These are phyloP conservation scores for Neurospora sp. DNA, from an alignment of 2,329 filamentous ascomycete genomes.

Conservation along the genomic window DNA sequence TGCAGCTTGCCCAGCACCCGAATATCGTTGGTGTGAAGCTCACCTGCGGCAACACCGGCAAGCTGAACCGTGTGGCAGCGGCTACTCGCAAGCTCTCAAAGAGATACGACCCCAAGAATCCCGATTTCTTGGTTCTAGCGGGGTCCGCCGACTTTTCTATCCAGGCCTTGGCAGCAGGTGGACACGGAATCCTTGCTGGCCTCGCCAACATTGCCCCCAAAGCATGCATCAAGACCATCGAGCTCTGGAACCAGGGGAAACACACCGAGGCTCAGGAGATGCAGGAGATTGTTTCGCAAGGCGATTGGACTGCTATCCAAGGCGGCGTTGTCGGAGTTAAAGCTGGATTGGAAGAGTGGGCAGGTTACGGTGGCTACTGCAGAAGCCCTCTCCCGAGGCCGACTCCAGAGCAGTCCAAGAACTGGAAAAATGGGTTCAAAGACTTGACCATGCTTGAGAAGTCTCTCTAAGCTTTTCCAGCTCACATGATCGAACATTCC, in stretches of 20 bases:
- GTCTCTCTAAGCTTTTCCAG: conserved; percentile 26
- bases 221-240: conserved; percentile 51
- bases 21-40: conserved; percentile 63
- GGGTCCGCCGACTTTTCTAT: conserved; percentile 66
- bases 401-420: conserved; percentile 35
- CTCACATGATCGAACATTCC: background rate
- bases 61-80: conserved; percentile 53
- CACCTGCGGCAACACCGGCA: conserved; percentile 62
- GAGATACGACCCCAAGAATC: conserved; percentile 23
- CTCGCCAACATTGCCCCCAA: conserved; percentile 63
- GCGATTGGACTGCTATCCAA: conserved; percentile 65
- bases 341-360: conserved; percentile 54
- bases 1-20: conserved; percentile 48
- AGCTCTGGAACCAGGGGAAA: conserved; percentile 49
- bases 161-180: conserved; percentile 58
- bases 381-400: conserved; percentile 42
- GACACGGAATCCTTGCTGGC: conserved; percentile 62
- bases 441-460: conserved; percentile 43
- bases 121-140: conserved; percentile 59
- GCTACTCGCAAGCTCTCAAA: conserved; percentile 38
- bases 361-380: conserved; percentile 52
- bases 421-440: conserved; percentile 47
- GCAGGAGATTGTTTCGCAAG: conserved; percentile 56
- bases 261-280: conserved; percentile 50
- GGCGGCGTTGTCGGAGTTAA: conserved; percentile 65